phyloP scores from a whole-genome alignment of 495 filamentous ascomycete genomes.

The Podospora didyma region DNA sequence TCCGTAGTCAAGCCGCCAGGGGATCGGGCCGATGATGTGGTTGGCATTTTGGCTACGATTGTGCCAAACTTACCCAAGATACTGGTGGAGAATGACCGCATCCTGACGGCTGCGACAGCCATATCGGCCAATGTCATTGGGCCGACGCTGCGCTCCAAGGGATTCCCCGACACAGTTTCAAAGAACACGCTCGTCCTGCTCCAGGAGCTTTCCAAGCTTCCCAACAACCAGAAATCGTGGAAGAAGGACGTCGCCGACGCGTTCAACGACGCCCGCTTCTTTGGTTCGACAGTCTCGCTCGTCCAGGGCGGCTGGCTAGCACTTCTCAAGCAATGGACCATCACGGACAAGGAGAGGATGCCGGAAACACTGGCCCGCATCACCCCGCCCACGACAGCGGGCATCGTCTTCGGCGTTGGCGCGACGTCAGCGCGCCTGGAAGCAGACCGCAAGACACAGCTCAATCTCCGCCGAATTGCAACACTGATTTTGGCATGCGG shows the following conservation, averaged over 20 bases:
- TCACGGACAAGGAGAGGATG: conserved; percentile 84
- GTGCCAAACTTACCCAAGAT: conserved; percentile 82
- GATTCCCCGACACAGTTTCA: conserved; percentile 83
- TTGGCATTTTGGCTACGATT: conserved; percentile 72
- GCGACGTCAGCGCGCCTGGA: conserved; percentile 91
- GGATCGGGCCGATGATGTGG: conserved; percentile 65
- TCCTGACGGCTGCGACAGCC: conserved; percentile 67
- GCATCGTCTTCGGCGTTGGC: conserved; percentile 96
- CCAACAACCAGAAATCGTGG: conserved; percentile 83
- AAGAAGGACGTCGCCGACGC: conserved; percentile 89
- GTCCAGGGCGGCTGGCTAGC: conserved; percentile 75
- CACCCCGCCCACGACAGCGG: conserved; percentile 84
- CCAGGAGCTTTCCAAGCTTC: conserved; percentile 69
- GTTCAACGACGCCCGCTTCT: conserved; percentile 86
- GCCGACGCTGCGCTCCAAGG: conserved; percentile 77
- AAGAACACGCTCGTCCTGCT: conserved; percentile 66
- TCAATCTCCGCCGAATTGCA: conserved; percentile 81
- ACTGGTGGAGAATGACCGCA: conserved; percentile 78
- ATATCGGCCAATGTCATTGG: conserved; percentile 82
- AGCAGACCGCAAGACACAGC: conserved; percentile 87
- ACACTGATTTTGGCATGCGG: conserved; percentile 69
- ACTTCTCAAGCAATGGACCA: conserved; percentile 74
- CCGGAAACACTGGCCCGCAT: conserved; percentile 74
- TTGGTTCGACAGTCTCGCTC: conserved; percentile 59
- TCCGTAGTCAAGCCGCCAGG: conserved; percentile 27